Evolutionary conservation across 768 basidiomycete species (phyloP).

Genomic region (Omphalotus guepiniiformis): DNA sequence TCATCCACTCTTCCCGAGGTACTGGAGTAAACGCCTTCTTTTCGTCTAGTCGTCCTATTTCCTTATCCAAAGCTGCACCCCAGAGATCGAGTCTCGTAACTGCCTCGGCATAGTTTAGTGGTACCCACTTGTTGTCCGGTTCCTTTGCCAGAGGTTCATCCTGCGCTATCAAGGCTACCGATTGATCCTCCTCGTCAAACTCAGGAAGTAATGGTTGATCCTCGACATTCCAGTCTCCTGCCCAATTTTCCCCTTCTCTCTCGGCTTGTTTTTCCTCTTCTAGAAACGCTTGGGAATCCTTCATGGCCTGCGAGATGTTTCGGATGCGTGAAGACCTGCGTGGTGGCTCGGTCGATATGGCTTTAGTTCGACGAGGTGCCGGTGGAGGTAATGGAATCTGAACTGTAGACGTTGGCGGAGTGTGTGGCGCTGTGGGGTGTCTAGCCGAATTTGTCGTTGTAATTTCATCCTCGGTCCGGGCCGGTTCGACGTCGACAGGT

Average conservation of each 20-base stretch:
- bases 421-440: too few relatives aligned
- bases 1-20: background rate
- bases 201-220: background rate
- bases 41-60: background rate
- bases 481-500: background rate
- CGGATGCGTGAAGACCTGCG: background rate
- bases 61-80: too few relatives aligned
- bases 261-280: background rate
- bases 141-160: background rate
- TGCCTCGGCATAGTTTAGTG: too few relatives aligned
- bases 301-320: background rate
- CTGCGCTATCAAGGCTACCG: background rate
- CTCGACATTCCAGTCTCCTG: background rate
- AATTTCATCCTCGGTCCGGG: background rate
- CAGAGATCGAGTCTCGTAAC: too few relatives aligned
- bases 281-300: background rate
- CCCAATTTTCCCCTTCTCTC: background rate
- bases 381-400: too few relatives aligned
- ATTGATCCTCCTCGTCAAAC: background rate
- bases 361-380: too few relatives aligned
- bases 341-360: too few relatives aligned
- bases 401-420: background rate
- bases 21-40: slow-evolving; percentile 3
- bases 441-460: background rate
- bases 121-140: too few relatives aligned